phyloP scores from a whole-genome alignment of 2,329 filamentous ascomycete genomes.

The Trichoderma citrinoviride region DNA sequence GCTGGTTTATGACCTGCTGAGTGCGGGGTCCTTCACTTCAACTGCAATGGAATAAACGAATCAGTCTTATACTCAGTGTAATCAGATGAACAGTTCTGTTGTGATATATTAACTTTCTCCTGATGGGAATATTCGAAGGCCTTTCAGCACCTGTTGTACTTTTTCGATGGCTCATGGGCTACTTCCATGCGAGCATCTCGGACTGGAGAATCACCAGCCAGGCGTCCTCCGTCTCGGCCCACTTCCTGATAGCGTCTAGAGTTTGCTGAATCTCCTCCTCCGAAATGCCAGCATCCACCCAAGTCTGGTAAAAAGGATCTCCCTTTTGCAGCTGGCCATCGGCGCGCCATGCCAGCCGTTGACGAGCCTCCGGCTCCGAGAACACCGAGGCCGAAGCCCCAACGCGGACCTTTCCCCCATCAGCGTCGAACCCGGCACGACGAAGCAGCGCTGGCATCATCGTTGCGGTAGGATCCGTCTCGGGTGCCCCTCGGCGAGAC shows the following conservation, averaged over 20 bases:
- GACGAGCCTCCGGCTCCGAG: not conserved
- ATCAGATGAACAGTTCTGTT: too few relatives aligned
- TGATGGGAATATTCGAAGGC: too few relatives aligned
- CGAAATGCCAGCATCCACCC: conserved; percentile 13
- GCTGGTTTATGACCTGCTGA: too few relatives aligned
- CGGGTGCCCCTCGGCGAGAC: not conserved
- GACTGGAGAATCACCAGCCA: conserved; percentile 9
- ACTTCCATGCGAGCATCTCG: conserved; percentile 17
- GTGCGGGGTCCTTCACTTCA: too few relatives aligned
- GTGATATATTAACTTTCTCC: too few relatives aligned
- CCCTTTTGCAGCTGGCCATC: conserved; percentile 1
- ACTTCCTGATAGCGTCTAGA: not conserved
- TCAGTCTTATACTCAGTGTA: too few relatives aligned
- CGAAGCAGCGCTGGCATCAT: conserved; percentile 12
- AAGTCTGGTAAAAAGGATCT: conserved; percentile 12
- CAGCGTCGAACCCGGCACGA: not conserved
- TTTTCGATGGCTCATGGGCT: not conserved
- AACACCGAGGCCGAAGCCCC: not conserved
- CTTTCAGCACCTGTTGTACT: not conserved
- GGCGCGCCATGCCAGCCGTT: conserved; percentile 9
- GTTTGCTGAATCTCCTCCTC: conserved; percentile 11
- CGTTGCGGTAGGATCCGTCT: not conserved
- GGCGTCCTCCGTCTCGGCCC: conserved; percentile 1
- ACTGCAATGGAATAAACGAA: too few relatives aligned
- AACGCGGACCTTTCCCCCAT: conserved; percentile 5